Base-by-base conservation (phyloP, 1,284 basidiomycete genomes). In the Limonomyces culmigenus region DNA sequence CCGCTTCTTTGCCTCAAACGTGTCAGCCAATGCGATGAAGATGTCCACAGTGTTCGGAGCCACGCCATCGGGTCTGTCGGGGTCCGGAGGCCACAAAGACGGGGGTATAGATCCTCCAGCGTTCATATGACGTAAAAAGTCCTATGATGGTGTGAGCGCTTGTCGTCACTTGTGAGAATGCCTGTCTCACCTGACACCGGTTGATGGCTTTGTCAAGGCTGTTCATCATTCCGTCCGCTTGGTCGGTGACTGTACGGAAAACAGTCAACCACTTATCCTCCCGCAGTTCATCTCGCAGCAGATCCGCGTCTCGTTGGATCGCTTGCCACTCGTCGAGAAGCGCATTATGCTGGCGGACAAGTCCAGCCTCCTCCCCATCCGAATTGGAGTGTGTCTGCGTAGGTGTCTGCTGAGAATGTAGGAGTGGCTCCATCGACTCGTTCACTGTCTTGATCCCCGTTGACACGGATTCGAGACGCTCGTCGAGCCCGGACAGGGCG, bases 221-320 rank as follows among this genome's bases (percentile, higher is more conserved):
- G 19, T 77, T 74, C 87, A 97, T 92, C 89, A 97, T 93, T 19
- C 84, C 86, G 50, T 92, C 83, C 21, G 89, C 89, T 54, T 96
- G 91, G 42, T 85, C 77, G 11, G 79, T 81, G 30, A 89, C 88
- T 25, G 85, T 89, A 43, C 86, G 68, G 54, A 96, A 96, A n/a
- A 95, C 81, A 6, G 79, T 80, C 47, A 96, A 65, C 80, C 88
- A 95, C 50, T 88, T 91, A 55, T 96, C 91, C 54, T 96, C 93
- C 54, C 86, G 87, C 41, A 96, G 63, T 53, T 97, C 92, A 49
- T 87, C 84, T 43, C 81, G 65, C 40, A 96, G 57, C 30, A 77
- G 70, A 17, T 85, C 79, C 38, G 78, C 83, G 45, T 92, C 86
- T 33, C 73, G 69, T 48, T 84, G 76, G 2, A 87, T 68, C 15